Evolutionary conservation across 169 alveolate species (phyloP).

Genomic region (Neospora caninum): DNA sequence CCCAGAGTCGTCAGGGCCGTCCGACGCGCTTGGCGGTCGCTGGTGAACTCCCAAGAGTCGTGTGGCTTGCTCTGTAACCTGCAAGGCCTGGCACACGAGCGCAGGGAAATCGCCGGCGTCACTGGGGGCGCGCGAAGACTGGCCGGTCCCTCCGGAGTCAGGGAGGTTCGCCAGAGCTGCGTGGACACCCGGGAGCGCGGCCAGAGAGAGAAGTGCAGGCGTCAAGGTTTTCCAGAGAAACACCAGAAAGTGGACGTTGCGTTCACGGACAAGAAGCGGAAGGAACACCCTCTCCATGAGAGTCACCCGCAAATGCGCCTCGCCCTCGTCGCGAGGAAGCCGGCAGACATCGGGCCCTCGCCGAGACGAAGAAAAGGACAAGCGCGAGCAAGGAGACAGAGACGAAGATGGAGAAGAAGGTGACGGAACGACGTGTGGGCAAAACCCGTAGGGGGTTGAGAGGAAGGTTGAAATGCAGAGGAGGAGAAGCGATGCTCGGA

Average conservation of each 20-base stretch:
- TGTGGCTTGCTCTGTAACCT: too few relatives aligned
- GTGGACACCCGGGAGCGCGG: neutral
- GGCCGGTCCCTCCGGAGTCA: neutral
- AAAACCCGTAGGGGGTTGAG: neutral
- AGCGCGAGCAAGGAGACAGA: neutral
- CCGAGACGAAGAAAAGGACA: neutral
- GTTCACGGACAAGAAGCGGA: neutral
- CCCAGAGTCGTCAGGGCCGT: neutral
- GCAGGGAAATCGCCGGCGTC: neutral
- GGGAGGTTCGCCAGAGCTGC: neutral
- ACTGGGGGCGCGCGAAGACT: neutral
- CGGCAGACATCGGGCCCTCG: neutral
- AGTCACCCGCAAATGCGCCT: neutral
- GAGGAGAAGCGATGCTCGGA: neutral
- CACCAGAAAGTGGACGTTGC: neutral
- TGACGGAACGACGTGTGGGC: too few relatives aligned
- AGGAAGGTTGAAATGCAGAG: neutral
- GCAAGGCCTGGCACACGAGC: neutral
- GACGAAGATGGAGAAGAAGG: neutral
- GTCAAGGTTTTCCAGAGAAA: neutral
- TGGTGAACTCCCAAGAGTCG: neutral
- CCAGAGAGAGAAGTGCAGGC: neutral
- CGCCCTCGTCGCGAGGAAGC: slow-evolving; percentile 9
- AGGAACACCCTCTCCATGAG: neutral
- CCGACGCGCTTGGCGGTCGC: neutral